A percentile compares a stretch with the other conserved stretches of the same genome.
phyloP scores from a whole-genome alignment of 306 rosid genomes.

The Casuarina glauca region DNA sequence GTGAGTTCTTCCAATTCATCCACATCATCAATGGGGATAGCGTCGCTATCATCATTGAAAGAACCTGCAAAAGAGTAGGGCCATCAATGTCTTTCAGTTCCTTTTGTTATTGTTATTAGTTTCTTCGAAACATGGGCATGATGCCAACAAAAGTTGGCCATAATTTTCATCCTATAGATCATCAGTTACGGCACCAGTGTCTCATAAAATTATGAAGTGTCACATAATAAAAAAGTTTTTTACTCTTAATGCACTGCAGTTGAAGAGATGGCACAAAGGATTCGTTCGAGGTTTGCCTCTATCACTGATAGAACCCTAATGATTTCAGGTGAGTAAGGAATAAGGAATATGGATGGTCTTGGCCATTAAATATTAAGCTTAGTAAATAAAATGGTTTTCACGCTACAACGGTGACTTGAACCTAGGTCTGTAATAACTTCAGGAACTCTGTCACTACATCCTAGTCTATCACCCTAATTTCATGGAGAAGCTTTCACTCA shows the following conservation, averaged over 20 bases:
- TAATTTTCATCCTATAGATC: background rate
- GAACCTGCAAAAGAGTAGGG: conserved; percentile 35
- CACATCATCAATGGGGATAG: conserved; percentile 77
- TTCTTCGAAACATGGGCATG: background rate
- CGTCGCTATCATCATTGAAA: conserved; percentile 44
- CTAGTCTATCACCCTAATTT: background rate
- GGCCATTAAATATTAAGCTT: background rate
- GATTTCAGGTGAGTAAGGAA: background rate
- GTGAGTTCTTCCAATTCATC: conserved; percentile 57
- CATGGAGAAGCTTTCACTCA: background rate
- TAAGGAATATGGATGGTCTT: background rate
- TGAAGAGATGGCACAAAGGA: background rate
- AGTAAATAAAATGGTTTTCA: background rate
- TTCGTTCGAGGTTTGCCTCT: background rate
- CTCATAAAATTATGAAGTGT: background rate
- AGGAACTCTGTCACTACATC: background rate
- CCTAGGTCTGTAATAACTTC: background rate
- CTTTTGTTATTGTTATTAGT: background rate
- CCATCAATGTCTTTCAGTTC: background rate
- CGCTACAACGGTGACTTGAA: background rate
- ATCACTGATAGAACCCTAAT: background rate
- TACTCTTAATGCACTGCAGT: background rate
- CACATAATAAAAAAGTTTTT: background rate
- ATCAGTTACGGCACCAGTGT: background rate
- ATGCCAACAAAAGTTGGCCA: background rate